Conservation (phyloP, 2,329 filamentous ascomycete species). For the Trichoderma sp. region DNA sequence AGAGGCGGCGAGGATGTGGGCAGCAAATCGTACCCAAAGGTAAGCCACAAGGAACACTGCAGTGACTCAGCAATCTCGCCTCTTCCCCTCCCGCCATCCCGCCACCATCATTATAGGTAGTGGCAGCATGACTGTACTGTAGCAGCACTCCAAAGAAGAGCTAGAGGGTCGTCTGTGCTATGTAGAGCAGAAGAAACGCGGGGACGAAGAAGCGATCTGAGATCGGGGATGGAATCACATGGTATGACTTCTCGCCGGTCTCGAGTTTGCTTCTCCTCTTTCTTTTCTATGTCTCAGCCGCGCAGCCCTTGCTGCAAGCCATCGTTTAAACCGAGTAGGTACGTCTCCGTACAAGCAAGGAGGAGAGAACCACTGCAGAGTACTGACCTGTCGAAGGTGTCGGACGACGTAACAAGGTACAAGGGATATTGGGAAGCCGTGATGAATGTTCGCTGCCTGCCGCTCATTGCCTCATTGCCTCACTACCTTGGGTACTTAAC, state of each 20-base stretch:
- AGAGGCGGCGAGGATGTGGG: background rate
- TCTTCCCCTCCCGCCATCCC: background rate
- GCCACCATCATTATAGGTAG: constrained; percentile 3
- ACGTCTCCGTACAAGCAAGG: too few species aligned
- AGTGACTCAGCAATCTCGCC: constrained; percentile 18
- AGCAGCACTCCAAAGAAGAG: background rate
- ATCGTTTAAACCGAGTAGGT: too few species aligned
- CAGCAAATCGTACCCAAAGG: background rate
- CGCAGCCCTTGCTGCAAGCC: too few species aligned
- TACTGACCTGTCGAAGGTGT: background rate
- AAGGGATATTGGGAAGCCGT: background rate
- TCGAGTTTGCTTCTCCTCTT: background rate
- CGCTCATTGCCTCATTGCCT: constrained; percentile 20
- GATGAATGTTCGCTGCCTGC: constrained; percentile 3
- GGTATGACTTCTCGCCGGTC: constrained; percentile 2
- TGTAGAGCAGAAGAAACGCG: background rate
- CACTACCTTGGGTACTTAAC: constrained; percentile 3
- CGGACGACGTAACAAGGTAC: background rate
- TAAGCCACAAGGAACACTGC: background rate
- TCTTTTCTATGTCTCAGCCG: background rate
- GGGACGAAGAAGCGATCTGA: constrained; percentile 2
- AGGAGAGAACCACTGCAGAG: background rate
- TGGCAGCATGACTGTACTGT: background rate
- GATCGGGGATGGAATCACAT: background rate
- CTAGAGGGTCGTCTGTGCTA: background rate